Evolutionary conservation across 805 yeast genomes (phyloP), one percentile per base, ranked within the genome.

Genomic region (Naumovozyma baii): DNA sequence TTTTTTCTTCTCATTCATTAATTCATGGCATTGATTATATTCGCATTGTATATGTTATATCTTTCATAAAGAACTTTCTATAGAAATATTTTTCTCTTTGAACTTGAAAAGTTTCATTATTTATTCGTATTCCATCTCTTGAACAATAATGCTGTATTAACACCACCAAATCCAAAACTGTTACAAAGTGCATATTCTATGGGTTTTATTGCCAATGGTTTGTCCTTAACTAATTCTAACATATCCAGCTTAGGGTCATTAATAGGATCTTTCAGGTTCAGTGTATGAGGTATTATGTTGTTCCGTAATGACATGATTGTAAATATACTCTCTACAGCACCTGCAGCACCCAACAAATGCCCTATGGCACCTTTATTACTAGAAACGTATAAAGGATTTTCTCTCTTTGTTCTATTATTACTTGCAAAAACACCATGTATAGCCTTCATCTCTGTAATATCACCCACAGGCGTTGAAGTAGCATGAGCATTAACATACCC

Each of bases 91-190:
- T n/a, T n/a, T n/a, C n/a, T n/a, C n/a, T n/a, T n/a, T n/a, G n/a
- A n/a, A n/a, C n/a, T n/a, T n/a, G n/a, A n/a, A n/a, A n/a, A n/a
- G n/a, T n/a, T n/a, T n/a, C n/a, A n/a, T n/a, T n/a, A n/a, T n/a
- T n/a, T n/a, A n/a, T n/a, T 12, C n/a, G n/a, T 33, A 5, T 15
- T 20, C 29, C 44, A 61, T 43, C 62, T 67, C 25, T 66, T 64
- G 46, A 80, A 73, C 33, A 78, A 69, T 2, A 92, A 53, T 2
- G 94, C 72, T 5, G 94, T 80, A 59, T 92, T 92, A 4, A 94
- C 85, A 7, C 99, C 99, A 5, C 99, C 99, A 64, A 92, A 92
- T 0, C 98, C 99, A 63, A 94, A 90, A 50, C 96, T 85, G 54
- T 92, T 92, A 36, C 86, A 76, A 50, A 92, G 45, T 0, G 90